Percentiles rank a stretch among this genome's conserved stretches.
Evolutionary conservation across 176 grass and related monocot genomes (phyloP).

Genomic region (Poa annua): DNA sequence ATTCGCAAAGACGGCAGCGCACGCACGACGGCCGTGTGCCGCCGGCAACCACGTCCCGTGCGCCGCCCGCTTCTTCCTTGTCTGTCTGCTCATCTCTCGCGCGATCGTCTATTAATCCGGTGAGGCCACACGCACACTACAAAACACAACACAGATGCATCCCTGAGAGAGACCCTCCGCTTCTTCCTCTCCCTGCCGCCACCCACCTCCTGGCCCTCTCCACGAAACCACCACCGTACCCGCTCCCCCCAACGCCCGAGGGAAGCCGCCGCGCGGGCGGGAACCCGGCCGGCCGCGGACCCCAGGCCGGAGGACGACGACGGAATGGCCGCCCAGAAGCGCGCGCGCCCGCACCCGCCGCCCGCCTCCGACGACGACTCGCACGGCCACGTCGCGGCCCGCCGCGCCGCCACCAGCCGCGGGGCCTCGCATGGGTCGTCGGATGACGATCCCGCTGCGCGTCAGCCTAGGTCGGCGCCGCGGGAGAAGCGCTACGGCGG

Average conservation of each 20-base stretch:
- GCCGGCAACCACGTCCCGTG: conserved; percentile 31
- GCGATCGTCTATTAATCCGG: conserved; percentile 33
- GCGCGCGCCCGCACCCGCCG: conserved; percentile 40
- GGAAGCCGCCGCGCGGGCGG: conserved; percentile 22
- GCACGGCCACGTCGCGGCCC: conserved; percentile 11
- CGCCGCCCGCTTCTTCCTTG: conserved; percentile 20
- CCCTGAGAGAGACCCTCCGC: conserved; percentile 3
- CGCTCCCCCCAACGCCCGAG: neutral
- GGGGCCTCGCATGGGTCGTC: conserved; percentile 5
- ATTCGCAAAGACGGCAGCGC: neutral
- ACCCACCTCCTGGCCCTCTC: conserved; percentile 39
- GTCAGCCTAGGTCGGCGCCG: neutral
- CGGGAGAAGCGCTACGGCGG: conserved; percentile 27
- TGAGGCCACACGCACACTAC: conserved; percentile 20
- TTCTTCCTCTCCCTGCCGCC: conserved; percentile 13
- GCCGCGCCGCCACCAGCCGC: conserved; percentile 13
- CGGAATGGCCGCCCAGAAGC: conserved; percentile 52
- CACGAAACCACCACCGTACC: conserved; percentile 41
- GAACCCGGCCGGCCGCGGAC: neutral
- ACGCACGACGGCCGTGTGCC: neutral
- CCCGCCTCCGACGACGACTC: conserved; percentile 40
- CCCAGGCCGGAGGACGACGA: neutral
- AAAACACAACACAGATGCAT: conserved; percentile 28
- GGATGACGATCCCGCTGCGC: neutral
- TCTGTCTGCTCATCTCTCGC: conserved; percentile 20